Conservation (phyloP, 106 monocot genomes). For the Dioscorea alata region DNA sequence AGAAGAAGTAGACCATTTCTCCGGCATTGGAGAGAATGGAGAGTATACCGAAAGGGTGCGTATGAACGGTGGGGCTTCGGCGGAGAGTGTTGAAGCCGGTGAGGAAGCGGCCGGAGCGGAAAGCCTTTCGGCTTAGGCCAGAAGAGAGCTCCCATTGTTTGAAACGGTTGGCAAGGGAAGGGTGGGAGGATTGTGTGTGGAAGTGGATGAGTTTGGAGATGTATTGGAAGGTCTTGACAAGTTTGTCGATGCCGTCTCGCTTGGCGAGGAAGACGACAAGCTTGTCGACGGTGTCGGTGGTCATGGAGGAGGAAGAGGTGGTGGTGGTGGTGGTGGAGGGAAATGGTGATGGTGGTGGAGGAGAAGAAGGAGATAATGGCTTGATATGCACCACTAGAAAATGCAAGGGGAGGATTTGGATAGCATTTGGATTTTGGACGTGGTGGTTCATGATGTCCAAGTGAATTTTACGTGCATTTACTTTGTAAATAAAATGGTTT, state of each 20-base stretch:
- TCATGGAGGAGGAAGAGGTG: neutral
- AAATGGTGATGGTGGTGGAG: neutral
- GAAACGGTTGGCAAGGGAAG: conserved; percentile 44
- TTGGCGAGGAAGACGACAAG: conserved; percentile 99
- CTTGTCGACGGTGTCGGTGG: conserved; percentile 85
- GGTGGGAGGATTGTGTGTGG: conserved; percentile 30
- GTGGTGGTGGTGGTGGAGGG: neutral
- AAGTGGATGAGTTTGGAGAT: conserved; percentile 84
- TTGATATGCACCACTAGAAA: neutral
- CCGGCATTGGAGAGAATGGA: conserved; percentile 78
- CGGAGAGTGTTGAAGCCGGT: conserved; percentile 89
- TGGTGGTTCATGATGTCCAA: no score
- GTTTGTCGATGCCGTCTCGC: conserved; percentile 99
- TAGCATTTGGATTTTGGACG: neutral
- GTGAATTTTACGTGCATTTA: no score
- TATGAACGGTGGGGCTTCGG: conserved; percentile 31
- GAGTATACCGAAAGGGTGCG: conserved; percentile 33
- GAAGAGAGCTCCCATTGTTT: conserved; percentile 81
- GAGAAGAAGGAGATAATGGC: neutral
- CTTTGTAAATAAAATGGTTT: no score
- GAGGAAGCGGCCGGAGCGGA: conserved; percentile 87
- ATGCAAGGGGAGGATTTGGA: neutral
- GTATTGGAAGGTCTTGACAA: conserved; percentile 98
- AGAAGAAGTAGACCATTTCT: conserved; percentile 99
- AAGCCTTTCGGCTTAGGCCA: conserved; percentile 96